A percentile compares a stretch with the other conserved stretches of the same genome.
Conservation (phyloP, 768 basidiomycete species). For the Termitomyces sp. region DNA sequence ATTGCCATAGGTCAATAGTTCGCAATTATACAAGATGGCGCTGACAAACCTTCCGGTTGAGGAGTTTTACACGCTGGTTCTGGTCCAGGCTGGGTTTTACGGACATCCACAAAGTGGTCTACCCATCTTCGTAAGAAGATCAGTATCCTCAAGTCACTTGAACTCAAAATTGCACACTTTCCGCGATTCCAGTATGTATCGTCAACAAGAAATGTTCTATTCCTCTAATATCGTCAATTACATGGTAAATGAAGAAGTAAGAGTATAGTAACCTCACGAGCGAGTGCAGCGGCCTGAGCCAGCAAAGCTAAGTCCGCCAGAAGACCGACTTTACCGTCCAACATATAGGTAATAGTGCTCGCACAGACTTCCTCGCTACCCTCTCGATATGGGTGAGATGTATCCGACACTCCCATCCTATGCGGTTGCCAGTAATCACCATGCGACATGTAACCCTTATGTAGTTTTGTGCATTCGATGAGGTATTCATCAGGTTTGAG, state of each 20-base stretch:
- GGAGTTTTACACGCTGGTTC: conserved; percentile 59
- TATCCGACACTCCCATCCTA: conserved; percentile 27
- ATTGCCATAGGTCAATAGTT: neutral
- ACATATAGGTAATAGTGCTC: conserved; percentile 68
- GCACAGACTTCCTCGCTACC: conserved; percentile 31
- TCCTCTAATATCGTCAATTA: conserved; percentile 32
- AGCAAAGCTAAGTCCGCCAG: conserved; percentile 59
- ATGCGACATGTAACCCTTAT: conserved; percentile 40
- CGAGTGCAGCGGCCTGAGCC: conserved; percentile 61
- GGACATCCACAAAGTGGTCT: conserved; percentile 58
- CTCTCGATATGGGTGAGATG: conserved; percentile 23
- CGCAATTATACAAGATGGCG: neutral
- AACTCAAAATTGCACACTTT: conserved; percentile 35
- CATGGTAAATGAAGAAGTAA: neutral
- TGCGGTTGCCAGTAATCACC: conserved; percentile 46
- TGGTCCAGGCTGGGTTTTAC: conserved; percentile 49
- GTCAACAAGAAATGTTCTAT: conserved; percentile 62
- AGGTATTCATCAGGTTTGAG: conserved; percentile 51
- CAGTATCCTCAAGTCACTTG: neutral
- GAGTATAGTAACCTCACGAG: conserved; percentile 46
- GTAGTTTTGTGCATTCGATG: conserved; percentile 47
- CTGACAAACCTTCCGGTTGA: conserved; percentile 49
- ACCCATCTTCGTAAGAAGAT: conserved; percentile 38
- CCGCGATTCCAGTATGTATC: conserved; percentile 73
- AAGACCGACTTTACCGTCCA: conserved; percentile 64